Conservation (phyloP, 1,284 basidiomycete species). For the Microbotryum violaceum region DNA sequence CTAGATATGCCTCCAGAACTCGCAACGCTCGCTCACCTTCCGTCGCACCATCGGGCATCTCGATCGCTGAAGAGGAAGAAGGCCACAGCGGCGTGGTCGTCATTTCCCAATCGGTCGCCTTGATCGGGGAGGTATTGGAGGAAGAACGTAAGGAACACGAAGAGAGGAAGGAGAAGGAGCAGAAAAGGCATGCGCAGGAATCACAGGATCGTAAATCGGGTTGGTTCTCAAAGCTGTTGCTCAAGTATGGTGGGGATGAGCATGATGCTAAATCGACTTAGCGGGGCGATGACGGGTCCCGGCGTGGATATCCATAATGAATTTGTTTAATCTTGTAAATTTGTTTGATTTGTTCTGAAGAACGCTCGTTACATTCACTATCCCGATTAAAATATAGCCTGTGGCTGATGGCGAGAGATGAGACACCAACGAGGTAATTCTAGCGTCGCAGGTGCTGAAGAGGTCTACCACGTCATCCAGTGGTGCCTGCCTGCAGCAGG, state of each 20-base stretch:
- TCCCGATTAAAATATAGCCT: too few species aligned
- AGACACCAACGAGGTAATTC: too few species aligned
- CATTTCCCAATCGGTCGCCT: conserved; percentile 19
- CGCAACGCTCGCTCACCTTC: conserved; percentile 13
- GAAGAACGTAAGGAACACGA: conserved; percentile 24
- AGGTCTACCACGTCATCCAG: too few species aligned
- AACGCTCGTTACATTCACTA: too few species aligned
- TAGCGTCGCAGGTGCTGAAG: too few species aligned
- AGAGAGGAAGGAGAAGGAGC: conserved; percentile 8
- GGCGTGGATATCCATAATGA: too few species aligned
- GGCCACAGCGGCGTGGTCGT: not conserved
- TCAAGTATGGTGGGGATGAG: not conserved
- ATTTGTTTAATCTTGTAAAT: too few species aligned
- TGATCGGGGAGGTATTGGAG: conserved; percentile 22
- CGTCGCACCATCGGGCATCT: conserved; percentile 9
- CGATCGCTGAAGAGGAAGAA: conserved; percentile 2
- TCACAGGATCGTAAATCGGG: conserved; percentile 6
- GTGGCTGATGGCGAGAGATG: too few species aligned
- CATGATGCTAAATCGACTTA: not conserved
- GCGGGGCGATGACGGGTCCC: too few species aligned
- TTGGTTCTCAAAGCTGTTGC: conserved; percentile 2
- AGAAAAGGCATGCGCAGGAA: not conserved
- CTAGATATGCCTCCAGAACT: not conserved
- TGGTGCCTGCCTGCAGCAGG: too few species aligned
- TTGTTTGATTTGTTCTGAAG: too few species aligned